Base-by-base conservation (phyloP, 768 basidiomycete species). In the Lentinula aciculospora region DNA sequence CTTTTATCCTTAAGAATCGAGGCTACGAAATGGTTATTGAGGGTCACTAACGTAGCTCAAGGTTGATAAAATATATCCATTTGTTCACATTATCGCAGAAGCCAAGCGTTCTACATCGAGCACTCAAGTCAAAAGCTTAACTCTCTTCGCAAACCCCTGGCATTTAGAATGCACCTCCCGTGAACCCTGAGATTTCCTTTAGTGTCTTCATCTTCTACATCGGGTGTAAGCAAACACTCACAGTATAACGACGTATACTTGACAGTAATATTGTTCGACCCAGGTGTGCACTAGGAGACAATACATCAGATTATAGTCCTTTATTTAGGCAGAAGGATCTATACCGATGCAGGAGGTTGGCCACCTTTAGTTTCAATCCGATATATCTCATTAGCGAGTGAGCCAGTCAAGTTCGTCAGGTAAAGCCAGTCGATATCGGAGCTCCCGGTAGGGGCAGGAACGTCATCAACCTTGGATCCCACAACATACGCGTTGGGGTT, bases 401-500 rank as follows among this genome's bases (percentile, higher is more conserved):
- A 63, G 1, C 85, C 86, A 3, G 40, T 58, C 34, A 44, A 39
- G 8, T 57, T 57, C 21, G 68, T 73, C 23, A 89, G 65, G 61
- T 75, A 68, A 4, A 86, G 70, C 81, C 82, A 85, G 59, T 84
- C 80, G 32, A 88, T 73, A 61, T 86, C 77, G 28, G 67, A 57
- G 0, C 65, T 37, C 25, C 75, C 70, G 4, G 69, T 71, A 4
- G 80, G 78, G 1, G 81, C 72, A 5, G 74, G 63, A 5, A 83
- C 53, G 53, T 72, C 69, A 0, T 68, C 77, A 19, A 67, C 65
- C 63, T 75, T 80, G 9, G 74, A 74, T 10, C 69, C 82, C 27
- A 81, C 64, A 28, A 80, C 77, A 60, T 73, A 83, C 4, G 79
- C 79, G 36, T 76, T 63, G 0, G 73, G 56, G 56, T 81, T 74